phyloP scores from a whole-genome alignment of 1,284 basidiomycete genomes.

The Tylopilus orsonianus region DNA sequence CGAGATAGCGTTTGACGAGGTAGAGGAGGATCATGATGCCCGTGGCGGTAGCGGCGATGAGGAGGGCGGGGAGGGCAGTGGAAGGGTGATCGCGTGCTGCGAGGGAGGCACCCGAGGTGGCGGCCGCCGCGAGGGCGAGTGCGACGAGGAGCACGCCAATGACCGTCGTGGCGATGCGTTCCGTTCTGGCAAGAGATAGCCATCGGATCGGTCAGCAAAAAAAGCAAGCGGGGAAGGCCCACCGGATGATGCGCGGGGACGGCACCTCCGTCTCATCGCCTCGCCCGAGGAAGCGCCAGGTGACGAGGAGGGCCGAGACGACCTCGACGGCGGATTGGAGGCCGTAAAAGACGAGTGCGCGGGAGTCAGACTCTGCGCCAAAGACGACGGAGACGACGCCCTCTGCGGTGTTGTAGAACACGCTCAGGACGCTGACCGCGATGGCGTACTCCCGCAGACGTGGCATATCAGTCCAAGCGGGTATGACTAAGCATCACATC shows the following conservation, averaged over 20 bases:
- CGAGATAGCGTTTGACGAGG: constrained; percentile 45
- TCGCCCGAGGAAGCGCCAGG: no score
- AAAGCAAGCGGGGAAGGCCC: no score
- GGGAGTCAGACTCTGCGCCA: no score
- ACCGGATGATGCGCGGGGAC: constrained; percentile 32
- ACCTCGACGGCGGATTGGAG: constrained; percentile 12
- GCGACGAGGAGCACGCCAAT: constrained; percentile 41
- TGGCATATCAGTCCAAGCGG: no score
- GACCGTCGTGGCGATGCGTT: constrained; percentile 36
- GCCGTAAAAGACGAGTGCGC: no score
- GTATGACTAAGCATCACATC: constrained; percentile 11
- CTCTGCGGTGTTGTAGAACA: no score
- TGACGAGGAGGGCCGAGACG: constrained; percentile 13
- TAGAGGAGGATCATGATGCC: constrained; percentile 42
- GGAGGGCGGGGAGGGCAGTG: constrained; percentile 32
- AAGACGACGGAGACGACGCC: no score
- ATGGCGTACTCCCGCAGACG: no score
- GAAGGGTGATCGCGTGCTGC: constrained; percentile 37
- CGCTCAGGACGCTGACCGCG: no score
- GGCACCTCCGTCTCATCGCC: no score
- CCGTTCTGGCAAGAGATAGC: constrained; percentile 37
- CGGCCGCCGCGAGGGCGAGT: constrained; percentile 39
- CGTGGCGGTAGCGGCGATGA: constrained; percentile 42
- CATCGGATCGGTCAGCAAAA: no score
- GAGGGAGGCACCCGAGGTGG: constrained; percentile 37